Base-by-base conservation (phyloP, 495 filamentous ascomycete genomes). In the Entonaema liquescens region DNA sequence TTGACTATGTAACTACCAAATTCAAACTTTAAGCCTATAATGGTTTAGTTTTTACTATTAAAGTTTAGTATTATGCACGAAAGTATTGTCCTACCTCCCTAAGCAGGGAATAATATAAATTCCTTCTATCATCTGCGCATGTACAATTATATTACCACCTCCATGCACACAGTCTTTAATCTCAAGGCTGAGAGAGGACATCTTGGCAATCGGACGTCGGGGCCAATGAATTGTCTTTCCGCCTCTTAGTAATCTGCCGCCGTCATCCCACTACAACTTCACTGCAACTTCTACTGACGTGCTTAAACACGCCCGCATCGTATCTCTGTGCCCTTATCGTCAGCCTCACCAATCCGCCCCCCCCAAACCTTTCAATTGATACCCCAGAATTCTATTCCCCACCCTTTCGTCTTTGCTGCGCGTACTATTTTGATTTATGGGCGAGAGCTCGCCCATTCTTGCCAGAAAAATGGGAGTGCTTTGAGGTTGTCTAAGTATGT, bases 381-480 rank as follows among this genome's bases (percentile, higher is more conserved):
- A 57, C 44, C 3, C 65, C 29, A 23, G 21, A 61, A 42, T 59
- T 25, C 23, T 29, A 12, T 9, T 49, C 13, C 4, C 42, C 15
- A 49, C 31, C 28, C 52, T 33, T 31, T 35, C 21, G 29, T 15
- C 38, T 29, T 59, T 55, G 13, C 47, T 36, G 62, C 47, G 58
- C 54, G 47, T 65, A 8, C 53, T 35, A 38, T 52, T 49, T 71
- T 31, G 25, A 44, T 72, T 70, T 54, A 75, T 70, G 75, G 75
- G 73, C 71, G 73, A 67, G 36, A 21, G 52, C 50, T 67, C 66
- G 71, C 67, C 61, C 65, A 35, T 58, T 65, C 57, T 26, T 35
- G 49, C 59, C 33, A 64, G 75, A 69, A 72, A 63, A 72, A 77
- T 77, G 75, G 75, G 72, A 77, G 70, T 61, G 75, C 75, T 77